These are phyloP conservation scores for Coffea eugenioides DNA, from an alignment of 257 asterid genomes.

Conservation along the genomic window DNA sequence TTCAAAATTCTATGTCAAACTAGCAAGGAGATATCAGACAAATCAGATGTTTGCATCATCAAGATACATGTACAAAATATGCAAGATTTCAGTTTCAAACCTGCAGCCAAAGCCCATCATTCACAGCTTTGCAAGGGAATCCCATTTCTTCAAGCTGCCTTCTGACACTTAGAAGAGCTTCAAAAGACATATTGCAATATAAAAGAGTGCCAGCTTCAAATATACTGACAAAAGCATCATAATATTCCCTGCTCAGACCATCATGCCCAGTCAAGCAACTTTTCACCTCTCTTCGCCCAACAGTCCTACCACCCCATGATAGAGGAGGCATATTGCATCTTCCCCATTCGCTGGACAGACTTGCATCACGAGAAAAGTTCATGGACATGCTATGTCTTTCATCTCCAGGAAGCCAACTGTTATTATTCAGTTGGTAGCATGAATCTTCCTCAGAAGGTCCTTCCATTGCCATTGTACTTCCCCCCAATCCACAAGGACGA, in stretches of 20 bases:
- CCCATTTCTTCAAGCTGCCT: constrained; percentile 96
- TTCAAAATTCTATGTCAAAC: background rate
- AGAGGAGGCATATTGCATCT: constrained; percentile 67
- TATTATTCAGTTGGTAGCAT: constrained; percentile 66
- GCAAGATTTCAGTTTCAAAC: constrained; percentile 34
- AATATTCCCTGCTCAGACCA: constrained; percentile 79
- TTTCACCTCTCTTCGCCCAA: constrained; percentile 80
- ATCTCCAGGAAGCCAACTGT: constrained; percentile 70
- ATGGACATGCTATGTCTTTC: constrained; percentile 58
- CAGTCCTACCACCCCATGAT: constrained; percentile 94
- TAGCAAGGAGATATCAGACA: background rate
- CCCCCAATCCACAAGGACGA: constrained; percentile 50
- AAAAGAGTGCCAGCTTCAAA: constrained; percentile 91
- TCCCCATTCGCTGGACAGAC: constrained; percentile 78
- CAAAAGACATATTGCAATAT: constrained; percentile 93
- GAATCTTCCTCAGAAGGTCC: constrained; percentile 96
- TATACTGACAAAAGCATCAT: constrained; percentile 73
- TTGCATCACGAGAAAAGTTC: constrained; percentile 57
- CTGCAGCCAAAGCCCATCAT: constrained; percentile 99
- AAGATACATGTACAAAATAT: background rate
- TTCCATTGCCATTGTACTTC: constrained; percentile 56
- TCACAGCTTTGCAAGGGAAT: constrained; percentile 95
- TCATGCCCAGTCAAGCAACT: constrained; percentile 58
- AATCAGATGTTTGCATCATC: background rate
- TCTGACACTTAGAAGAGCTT: constrained; percentile 82